These are phyloP conservation scores for Pichia paraexigua DNA, from an alignment of 805 yeast species.

Conservation along the genomic window DNA sequence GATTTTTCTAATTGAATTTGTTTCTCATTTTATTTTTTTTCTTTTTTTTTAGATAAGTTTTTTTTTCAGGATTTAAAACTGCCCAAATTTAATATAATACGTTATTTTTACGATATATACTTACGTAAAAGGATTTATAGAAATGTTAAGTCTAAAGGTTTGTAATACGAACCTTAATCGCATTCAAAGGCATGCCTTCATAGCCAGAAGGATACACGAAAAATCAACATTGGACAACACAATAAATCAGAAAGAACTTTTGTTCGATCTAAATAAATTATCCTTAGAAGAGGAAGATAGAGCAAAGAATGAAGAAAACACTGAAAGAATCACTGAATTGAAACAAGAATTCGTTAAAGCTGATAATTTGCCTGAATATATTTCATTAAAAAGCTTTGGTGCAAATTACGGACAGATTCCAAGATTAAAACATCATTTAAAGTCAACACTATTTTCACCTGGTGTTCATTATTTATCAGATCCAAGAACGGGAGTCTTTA, in stretches of 20 bases:
- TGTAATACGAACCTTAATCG: background rate
- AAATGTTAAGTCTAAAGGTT: background rate
- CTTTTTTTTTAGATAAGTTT: background rate
- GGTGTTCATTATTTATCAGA: conserved; percentile 73
- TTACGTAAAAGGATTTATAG: background rate
- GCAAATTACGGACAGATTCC: conserved; percentile 35
- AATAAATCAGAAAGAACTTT: background rate
- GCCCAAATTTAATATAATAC: too few species aligned
- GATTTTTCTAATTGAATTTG: too few species aligned
- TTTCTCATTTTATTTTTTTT: too few species aligned
- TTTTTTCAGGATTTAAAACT: background rate
- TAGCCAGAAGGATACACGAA: background rate
- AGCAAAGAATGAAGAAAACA: background rate
- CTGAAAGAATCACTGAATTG: conserved; percentile 1
- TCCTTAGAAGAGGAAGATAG: background rate
- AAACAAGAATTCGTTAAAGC: background rate
- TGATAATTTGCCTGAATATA: conserved; percentile 10
- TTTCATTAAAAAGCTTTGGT: conserved; percentile 14
- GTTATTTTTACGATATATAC: background rate
- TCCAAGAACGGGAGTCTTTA: conserved; percentile 64
- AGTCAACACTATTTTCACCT: conserved; percentile 71
- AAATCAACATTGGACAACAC: background rate
- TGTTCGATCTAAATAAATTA: background rate
- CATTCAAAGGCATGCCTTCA: background rate
- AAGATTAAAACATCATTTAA: conserved; percentile 53